Evolutionary conservation across 495 filamentous ascomycete species (phyloP).

Genomic region (Xanthoparmelia taractica): DNA sequence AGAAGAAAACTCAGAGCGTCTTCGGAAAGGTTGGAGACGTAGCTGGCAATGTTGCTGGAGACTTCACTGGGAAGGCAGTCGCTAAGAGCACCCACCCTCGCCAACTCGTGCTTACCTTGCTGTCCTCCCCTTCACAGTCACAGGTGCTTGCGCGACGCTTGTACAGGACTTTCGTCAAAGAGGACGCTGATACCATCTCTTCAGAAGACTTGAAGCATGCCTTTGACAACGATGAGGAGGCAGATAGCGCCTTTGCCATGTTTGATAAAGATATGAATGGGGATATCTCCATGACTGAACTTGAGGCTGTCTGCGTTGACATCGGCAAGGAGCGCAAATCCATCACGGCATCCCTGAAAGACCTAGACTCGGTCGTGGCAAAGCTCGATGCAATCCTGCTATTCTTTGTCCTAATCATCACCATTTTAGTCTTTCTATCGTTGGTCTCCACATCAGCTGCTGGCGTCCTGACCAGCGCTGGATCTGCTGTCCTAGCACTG

Average conservation of each 20-base stretch:
- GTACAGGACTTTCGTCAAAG: conserved; percentile 80
- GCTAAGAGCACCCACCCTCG: conserved; percentile 70
- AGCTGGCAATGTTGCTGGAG: conserved; percentile 83
- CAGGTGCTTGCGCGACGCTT: conserved; percentile 84
- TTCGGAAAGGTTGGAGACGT: conserved; percentile 78
- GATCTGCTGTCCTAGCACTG: conserved; percentile 76
- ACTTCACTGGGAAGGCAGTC: conserved; percentile 80
- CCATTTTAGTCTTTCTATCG: conserved; percentile 77
- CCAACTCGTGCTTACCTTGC: conserved; percentile 69
- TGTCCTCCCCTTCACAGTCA: conserved; percentile 63
- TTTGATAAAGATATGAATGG: conserved; percentile 97
- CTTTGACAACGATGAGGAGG: conserved; percentile 79
- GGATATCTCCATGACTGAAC: conserved; percentile 91
- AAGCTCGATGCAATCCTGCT: conserved; percentile 84
- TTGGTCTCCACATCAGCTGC: conserved; percentile 84
- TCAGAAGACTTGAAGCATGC: conserved; percentile 70
- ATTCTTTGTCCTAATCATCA: conserved; percentile 72
- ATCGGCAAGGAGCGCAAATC: conserved; percentile 92
- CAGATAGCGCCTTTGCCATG: conserved; percentile 83
- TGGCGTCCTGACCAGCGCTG: conserved; percentile 74
- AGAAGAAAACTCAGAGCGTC: conserved; percentile 62
- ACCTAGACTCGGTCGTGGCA: conserved; percentile 88
- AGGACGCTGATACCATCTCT: conserved; percentile 65
- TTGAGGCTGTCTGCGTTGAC: conserved; percentile 89
- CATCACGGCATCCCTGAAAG: conserved; percentile 88